phyloP scores from a whole-genome alignment of 1,139 yeast species.

The Saccharomycopsis hybrid region DNA sequence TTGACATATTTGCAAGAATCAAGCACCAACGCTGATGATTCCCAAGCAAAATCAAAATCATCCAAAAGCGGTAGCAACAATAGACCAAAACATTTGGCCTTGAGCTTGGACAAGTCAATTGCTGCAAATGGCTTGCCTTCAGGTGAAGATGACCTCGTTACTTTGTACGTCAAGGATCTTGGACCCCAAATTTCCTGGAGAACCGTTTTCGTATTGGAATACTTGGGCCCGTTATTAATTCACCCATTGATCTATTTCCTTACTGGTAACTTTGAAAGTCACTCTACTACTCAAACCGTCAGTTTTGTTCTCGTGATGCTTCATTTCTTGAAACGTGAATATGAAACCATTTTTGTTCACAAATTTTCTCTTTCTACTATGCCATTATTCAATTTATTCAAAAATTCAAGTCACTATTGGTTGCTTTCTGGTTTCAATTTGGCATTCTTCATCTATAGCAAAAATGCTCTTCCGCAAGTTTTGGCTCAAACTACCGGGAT shows the following conservation, averaged over 20 bases:
- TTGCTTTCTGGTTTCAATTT: constrained; percentile 70
- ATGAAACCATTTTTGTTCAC: constrained; percentile 80
- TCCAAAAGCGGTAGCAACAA: constrained; percentile 16
- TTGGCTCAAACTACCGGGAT: constrained; percentile 24
- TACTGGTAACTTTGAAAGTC: constrained; percentile 32
- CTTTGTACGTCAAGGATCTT: constrained; percentile 65
- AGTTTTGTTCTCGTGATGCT: constrained; percentile 44
- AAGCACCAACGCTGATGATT: constrained; percentile 23
- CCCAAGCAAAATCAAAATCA: constrained; percentile 23
- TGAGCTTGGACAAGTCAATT: constrained; percentile 31
- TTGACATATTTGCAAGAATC: constrained; percentile 27
- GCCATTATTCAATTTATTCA: constrained; percentile 84
- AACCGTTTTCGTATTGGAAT: constrained; percentile 79
- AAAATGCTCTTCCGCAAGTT: constrained; percentile 32
- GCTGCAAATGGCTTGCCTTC: constrained; percentile 29
- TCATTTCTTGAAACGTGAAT: constrained; percentile 84
- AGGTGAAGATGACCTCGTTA: constrained; percentile 26
- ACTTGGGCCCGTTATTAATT: constrained; percentile 78
- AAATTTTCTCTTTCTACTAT: constrained; percentile 77
- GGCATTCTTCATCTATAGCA: constrained; percentile 65
- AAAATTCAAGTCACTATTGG: constrained; percentile 55
- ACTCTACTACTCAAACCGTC: constrained; percentile 46
- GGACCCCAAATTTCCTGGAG: constrained; percentile 95
- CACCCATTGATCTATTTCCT: constrained; percentile 62
- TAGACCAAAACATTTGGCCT: constrained; percentile 30